Base-by-base conservation (phyloP, 2,329 filamentous ascomycete genomes). In the Neofusicoccum cordaticola region DNA sequence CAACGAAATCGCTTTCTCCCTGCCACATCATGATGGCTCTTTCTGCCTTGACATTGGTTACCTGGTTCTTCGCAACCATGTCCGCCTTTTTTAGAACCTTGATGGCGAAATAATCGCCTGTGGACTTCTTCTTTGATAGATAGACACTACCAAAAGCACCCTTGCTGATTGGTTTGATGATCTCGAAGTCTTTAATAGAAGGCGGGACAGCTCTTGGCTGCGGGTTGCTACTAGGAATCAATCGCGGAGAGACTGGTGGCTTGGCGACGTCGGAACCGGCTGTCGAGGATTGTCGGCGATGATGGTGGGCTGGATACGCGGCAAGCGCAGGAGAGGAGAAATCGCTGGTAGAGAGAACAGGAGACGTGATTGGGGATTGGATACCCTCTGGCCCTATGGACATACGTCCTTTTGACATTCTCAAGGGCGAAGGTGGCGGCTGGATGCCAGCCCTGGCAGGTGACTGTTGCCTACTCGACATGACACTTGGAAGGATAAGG, bases 11-110 rank as follows among this genome's bases (percentile, higher is more conserved):
- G 76, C 96, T 99, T 77, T 98, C 93, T 22, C 95, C 95, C 80
- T 99, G 95, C 92, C 95, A 98, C 95, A 99, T 99, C 95, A 99
- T 98, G 74, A 99, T 99, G 22, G 96, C 96, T 69, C 95, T 87
- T 79, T 99, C 95, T 8, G 96, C 95, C 79, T 99, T 98, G 73
- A 99, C 95, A 73, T 99, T 99, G 70, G 95, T 97, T 70, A 99
- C 93, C 75, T 99, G 95, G 76, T 99, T 99, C 79, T 99, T 99
- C 67, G 95, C 95, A 67, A 99, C 92, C 95, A 99, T 99, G 82
- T 99, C 95, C n/a, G 95, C 93, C 79, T 99, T 99, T 75, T 98
- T 98, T 66, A 99, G 79, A 1, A 98, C 95, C 75, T 99, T 99
- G 81, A 99, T 98, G 9, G 95, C 95, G 76, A 94, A 99, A 77